Evolutionary conservation across 805 yeast genomes (phyloP), one percentile per base, ranked within the genome.

Genomic region (Clavispora phyllophila): DNA sequence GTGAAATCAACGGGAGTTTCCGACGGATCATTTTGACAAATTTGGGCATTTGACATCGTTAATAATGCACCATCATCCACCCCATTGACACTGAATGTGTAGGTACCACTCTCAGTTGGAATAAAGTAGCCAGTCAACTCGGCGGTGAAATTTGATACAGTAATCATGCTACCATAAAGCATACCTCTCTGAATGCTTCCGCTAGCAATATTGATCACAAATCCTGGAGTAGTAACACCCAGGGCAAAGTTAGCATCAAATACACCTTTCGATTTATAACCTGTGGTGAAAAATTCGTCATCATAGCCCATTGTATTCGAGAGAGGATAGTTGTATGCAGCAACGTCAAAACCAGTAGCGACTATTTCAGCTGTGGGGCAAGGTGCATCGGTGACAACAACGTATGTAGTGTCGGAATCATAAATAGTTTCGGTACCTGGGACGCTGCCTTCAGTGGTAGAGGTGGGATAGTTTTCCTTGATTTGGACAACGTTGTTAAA

Each of bases 51-150:
- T 5, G 23, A 22, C 5, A 50, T 42, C 23, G 46, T 48, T 42
- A 50, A 38, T 4, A 50, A 39, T 1, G 52, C 52, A 22, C 54
- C 52, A 27, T 50, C 46, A 34, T 50, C 54, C 12, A 52, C 52
- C 4, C 35, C 36, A 4, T 2, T 2, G 19, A 50, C 38, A 9
- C 25, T 40, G 37, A 50, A 44, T 4, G 46, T 48, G 37, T 43
- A 48, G 4, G 31, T 37, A 10, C 54, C 54, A 3, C 48, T 15
- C 4, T 24, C n/a, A 5, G 48, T 45, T n/a, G 54, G 52, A n/a
- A 18, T 15, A 40, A 48, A 50, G 28, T 43, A 48, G 2, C 54
- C 54, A 9, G 44, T 36, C 41, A 48, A 31, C 25, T 37, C 45
- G 23, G 33, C 13, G 14, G 45, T 32, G 22, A 19, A 42, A 23